Conservation (phyloP, 495 filamentous ascomycete species). For the Diplogelasinospora grovesii region DNA sequence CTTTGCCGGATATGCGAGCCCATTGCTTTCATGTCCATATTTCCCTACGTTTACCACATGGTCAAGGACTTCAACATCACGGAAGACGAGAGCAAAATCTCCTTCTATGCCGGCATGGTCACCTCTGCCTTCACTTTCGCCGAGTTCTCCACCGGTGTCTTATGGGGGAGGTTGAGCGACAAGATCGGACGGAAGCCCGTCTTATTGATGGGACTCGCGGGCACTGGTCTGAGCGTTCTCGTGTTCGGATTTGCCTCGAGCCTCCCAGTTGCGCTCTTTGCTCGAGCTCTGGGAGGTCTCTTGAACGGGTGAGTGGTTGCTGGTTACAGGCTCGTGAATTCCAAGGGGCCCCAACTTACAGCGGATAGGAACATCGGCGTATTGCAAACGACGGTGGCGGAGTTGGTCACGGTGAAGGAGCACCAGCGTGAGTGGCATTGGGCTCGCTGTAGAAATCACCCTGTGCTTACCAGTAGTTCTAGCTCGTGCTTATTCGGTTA, state of each 20-base stretch:
- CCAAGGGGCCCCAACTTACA: constrained; percentile 22
- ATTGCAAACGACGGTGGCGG: constrained; percentile 87
- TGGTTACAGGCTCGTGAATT: background rate
- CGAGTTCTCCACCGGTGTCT: constrained; percentile 80
- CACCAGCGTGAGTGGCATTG: constrained; percentile 64
- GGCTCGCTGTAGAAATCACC: background rate
- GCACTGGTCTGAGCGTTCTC: constrained; percentile 89
- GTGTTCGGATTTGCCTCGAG: constrained; percentile 87
- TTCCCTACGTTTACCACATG: constrained; percentile 99
- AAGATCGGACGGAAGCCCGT: constrained; percentile 89
- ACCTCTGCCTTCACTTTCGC: constrained; percentile 95
- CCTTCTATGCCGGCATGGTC: constrained; percentile 92
- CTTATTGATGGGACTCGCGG: constrained; percentile 75
- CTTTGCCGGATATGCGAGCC: constrained; percentile 95
- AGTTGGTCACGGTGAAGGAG: constrained; percentile 84
- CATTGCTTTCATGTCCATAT: constrained; percentile 99
- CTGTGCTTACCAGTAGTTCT: constrained; percentile 20
- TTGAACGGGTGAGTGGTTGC: constrained; percentile 79
- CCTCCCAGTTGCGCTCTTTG: constrained; percentile 76
- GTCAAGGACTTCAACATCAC: constrained; percentile 85
- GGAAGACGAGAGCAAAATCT: constrained; percentile 68
- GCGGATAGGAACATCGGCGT: constrained; percentile 74
- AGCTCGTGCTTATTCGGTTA: constrained; percentile 90
- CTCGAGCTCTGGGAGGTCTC: constrained; percentile 80
- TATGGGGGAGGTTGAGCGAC: constrained; percentile 93